phyloP scores from a whole-genome alignment of 805 yeast species.

The Vanderwaltozyma verrucispora region DNA sequence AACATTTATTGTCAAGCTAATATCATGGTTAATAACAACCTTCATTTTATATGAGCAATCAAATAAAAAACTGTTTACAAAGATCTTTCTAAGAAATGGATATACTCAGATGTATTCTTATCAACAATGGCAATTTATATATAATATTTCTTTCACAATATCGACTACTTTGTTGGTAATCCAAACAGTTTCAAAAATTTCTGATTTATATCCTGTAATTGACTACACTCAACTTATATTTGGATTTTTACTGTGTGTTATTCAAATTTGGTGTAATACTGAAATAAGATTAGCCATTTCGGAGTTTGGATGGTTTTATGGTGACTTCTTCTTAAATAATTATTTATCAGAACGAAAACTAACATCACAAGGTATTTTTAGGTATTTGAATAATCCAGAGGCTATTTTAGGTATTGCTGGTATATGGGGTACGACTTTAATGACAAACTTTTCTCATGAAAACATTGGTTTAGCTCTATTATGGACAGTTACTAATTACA shows the following conservation, averaged over 20 bases:
- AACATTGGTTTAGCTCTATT: conserved; percentile 43
- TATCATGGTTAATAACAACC: conserved; percentile 41
- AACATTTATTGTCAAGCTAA: conserved; percentile 33
- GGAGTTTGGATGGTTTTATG: conserved; percentile 80
- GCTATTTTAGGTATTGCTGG: conserved; percentile 70
- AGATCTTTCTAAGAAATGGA: conserved; percentile 1
- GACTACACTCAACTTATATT: conserved; percentile 35
- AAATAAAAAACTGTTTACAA: conserved; percentile 48
- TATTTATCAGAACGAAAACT: conserved; percentile 38
- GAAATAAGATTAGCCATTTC: conserved; percentile 66
- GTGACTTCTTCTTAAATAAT: conserved; percentile 66
- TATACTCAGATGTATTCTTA: conserved; percentile 49
- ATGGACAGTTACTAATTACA: conserved; percentile 57
- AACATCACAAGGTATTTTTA: conserved; percentile 71
- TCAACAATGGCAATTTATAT: conserved; percentile 62
- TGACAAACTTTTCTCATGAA: conserved; percentile 42
- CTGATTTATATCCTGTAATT: conserved; percentile 11
- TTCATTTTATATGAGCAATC: conserved; percentile 51
- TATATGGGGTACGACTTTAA: conserved; percentile 60
- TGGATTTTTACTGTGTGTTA: conserved; percentile 43
- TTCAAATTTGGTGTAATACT: conserved; percentile 62
- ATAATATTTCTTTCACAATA: conserved; percentile 40
- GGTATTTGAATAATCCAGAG: conserved; percentile 76
- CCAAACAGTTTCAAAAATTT: conserved; percentile 27
- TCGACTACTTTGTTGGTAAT: conserved; percentile 45